A percentile compares a stretch with the other conserved stretches of the same genome.
Conservation (phyloP, 2,329 filamentous ascomycete genomes). For the Aspergillus ruber region DNA sequence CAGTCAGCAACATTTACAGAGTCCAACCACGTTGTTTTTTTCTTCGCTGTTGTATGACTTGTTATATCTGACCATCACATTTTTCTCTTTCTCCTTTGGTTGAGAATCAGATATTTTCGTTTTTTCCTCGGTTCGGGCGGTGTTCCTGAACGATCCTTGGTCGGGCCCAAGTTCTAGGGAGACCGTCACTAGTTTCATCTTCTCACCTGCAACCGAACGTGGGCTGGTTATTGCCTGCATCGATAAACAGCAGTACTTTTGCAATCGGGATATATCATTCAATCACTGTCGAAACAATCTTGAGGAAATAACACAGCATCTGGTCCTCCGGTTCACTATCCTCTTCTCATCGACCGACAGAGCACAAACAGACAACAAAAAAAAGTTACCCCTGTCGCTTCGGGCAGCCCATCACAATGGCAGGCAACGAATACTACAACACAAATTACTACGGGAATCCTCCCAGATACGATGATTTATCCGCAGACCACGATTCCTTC, state of each 20-base stretch:
- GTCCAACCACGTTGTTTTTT: no score
- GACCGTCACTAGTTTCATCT: not conserved
- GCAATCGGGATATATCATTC: not conserved
- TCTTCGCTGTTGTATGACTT: no score
- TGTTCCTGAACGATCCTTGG: not conserved
- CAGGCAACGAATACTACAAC: conserved; percentile 62
- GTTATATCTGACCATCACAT: no score
- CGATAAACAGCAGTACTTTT: not conserved
- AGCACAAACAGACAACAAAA: no score
- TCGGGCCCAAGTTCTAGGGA: not conserved
- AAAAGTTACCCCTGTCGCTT: not conserved
- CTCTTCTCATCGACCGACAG: no score
- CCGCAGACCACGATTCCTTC: conserved; percentile 30
- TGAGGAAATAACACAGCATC: no score
- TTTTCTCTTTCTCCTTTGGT: no score
- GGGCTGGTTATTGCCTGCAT: not conserved
- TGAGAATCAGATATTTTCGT: no score
- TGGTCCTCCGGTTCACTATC: no score
- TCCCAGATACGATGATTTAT: conserved; percentile 27
- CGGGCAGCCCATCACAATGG: conserved; percentile 43
- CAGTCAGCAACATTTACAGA: no score
- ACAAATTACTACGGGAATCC: conserved; percentile 30
- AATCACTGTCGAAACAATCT: no score
- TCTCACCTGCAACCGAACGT: not conserved
- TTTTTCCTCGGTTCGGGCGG: not conserved